Conservation (phyloP, 495 filamentous ascomycete species). For the Pseudoneurospora amorphoporcata region DNA sequence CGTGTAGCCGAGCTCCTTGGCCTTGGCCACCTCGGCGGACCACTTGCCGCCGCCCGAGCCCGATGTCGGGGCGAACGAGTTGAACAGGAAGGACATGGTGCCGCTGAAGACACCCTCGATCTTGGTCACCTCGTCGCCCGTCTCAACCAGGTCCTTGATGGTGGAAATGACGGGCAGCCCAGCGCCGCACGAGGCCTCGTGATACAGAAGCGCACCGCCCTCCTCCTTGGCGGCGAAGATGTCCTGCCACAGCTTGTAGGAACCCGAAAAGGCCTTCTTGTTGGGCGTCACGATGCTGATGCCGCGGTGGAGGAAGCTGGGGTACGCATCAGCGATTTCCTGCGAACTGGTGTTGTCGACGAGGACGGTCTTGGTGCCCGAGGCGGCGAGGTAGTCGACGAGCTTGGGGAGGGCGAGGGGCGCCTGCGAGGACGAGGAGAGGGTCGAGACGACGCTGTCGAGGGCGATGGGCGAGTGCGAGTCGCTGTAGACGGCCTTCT, state of each 20-base stretch:
- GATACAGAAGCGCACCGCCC: conserved; percentile 69
- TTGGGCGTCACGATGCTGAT: conserved; percentile 91
- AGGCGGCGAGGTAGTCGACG: conserved; percentile 55
- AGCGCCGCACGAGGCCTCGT: conserved; percentile 87
- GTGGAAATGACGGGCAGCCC: conserved; percentile 88
- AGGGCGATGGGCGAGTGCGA: conserved; percentile 50
- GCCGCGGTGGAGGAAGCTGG: conserved; percentile 61
- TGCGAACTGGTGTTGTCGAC: conserved; percentile 92
- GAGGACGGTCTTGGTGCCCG: conserved; percentile 64
- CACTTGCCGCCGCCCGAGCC: conserved; percentile 57
- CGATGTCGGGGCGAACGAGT: conserved; percentile 74
- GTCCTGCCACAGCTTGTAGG: conserved; percentile 63
- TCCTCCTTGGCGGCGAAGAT: conserved; percentile 59
- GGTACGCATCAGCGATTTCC: conserved; percentile 68
- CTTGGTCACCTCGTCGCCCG: conserved; percentile 74
- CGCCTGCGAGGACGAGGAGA: conserved; percentile 46
- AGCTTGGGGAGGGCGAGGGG: conserved; percentile 54
- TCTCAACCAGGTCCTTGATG: conserved; percentile 76
- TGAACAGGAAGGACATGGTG: conserved; percentile 94
- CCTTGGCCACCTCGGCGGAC: conserved; percentile 78
- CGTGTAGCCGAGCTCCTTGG: conserved; percentile 90
- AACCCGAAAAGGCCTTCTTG: conserved; percentile 89
- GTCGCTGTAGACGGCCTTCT: conserved; percentile 58
- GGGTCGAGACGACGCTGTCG: conserved; percentile 41
- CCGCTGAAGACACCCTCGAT: conserved; percentile 97